Evolutionary conservation across 1,284 basidiomycete genomes (phyloP), one percentile per base, ranked within the genome.

Genomic region (Apiotrichum laibachii): DNA sequence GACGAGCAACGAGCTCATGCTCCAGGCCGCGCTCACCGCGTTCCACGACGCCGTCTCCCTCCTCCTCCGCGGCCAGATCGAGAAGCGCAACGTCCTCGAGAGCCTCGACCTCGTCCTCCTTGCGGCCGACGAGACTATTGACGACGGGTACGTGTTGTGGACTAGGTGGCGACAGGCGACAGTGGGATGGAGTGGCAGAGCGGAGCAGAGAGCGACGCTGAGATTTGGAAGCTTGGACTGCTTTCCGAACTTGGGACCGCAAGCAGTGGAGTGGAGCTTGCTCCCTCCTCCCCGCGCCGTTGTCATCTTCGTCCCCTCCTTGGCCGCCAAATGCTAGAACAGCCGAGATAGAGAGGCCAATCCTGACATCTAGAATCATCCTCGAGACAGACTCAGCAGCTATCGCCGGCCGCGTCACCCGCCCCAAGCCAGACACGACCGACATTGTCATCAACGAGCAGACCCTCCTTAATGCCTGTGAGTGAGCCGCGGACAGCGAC

Each of bases 391-490:
- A 99, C 78, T 84, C 92, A 6, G 87, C 90, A 0, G 91, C 94
- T 12, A 96, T 99, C 71, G 92, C 94, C 0, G 93, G 92, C 39
- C 83, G 96, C 59, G 96, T 99, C 50, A 95, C 91, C 66, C 82
- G 94, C 66, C 91, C 96, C 50, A 87, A 87, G 69, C 88, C 94
- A 19, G 96, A 99, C 77, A 88, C 91, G 56, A 89, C 89, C 44
- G 94, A 98, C 71, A 96, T 99, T 66, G 90, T 96, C 64, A 96
- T 99, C 83, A 99, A 98, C 82, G 96, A 99, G 80, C 93, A 98
- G 80, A 95, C 92, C 6, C 83, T 96, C 63, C 83, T 95, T 84
- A 92, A 83, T 72, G 92, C 92, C 40, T 92, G 79, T 76, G 57
- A 67, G 76, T 75, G 37, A 16, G 37, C 37, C 37, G 37, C 11